Base-by-base conservation (phyloP, 306 rosid species). In the Citrullus mucosospermus region DNA sequence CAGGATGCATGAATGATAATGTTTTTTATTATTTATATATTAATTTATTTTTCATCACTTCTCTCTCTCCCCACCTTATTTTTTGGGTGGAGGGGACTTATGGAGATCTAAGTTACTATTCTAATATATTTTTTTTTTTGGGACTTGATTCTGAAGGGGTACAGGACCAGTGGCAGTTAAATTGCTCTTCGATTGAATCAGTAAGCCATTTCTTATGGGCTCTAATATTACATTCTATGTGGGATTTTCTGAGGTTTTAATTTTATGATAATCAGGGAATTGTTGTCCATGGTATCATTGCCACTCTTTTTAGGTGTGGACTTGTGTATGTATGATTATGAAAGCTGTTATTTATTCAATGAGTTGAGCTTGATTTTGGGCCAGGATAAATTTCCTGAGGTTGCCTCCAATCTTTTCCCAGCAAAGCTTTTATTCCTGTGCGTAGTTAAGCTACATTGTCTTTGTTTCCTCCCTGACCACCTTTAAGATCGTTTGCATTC, bases 131-230 rank as follows among this genome's bases (percentile, higher is more conserved):
- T 0, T 4, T 14, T 17, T 51, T 68, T 58, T 30, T 57, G 14
- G 14, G 54, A 77, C 61, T 48, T 32, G 63, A 46, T 70, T 20
- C 25, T 69, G 75, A 82, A 46, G 58, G 69, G 44, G 43, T 38
- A 34, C 18, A 22, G 22, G 78, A 65, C 74, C 78, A 78, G 14
- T 70, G 58, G 81, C 81, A 60, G 69, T 18, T 81, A 22, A 75
- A 81, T 59, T 17, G 77, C 83, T 75, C 51, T n/a, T 79, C 50
- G 3, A 43, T 82, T 72, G 81, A 82, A 78, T 70, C 78, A 32
- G 84, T 78, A 78, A 82, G 78, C 74, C 46, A 15, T 38, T 13
- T 53, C 20, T 80, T 74, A 43, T 30, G 34, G 76, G 44, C 28
- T 60, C 25, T 72, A 50, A 44, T 59, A 73, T 44, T 59, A 48